Conservation (phyloP, 768 basidiomycete species). For the Russula sp. region DNA sequence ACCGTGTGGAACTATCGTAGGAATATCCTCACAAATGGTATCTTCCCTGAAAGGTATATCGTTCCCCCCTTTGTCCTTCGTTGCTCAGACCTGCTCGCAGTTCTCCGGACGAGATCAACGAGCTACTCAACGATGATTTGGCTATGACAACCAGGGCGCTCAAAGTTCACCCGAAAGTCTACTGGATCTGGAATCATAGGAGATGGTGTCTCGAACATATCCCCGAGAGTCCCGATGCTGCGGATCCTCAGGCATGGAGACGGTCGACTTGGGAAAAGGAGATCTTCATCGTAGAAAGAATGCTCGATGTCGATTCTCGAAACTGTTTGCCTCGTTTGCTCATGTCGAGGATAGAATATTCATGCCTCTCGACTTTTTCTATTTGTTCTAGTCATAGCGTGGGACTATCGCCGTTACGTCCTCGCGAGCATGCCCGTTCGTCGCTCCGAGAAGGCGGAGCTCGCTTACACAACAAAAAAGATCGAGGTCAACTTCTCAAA, state of each 20-base stretch:
- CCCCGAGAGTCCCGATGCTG: conserved; percentile 60
- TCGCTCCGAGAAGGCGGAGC: conserved; percentile 54
- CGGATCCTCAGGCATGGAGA: conserved; percentile 59
- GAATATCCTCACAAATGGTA: conserved; percentile 61
- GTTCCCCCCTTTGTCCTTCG: neutral
- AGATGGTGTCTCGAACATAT: conserved; percentile 90
- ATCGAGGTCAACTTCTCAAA: conserved; percentile 94
- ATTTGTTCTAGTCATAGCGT: conserved; percentile 68
- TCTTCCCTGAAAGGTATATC: conserved; percentile 60
- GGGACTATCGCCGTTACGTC: conserved; percentile 89
- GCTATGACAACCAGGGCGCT: conserved; percentile 74
- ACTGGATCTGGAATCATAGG: conserved; percentile 98
- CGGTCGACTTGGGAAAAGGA: conserved; percentile 79
- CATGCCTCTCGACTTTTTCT: conserved; percentile 3
- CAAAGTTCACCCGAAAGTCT: conserved; percentile 86
- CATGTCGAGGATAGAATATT: neutral
- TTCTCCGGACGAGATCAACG: conserved; percentile 51
- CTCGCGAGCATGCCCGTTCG: conserved; percentile 59
- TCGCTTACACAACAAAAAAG: conserved; percentile 82
- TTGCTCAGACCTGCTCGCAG: conserved; percentile 31
- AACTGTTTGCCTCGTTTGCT: conserved; percentile 63
- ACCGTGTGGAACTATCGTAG: conserved; percentile 95
- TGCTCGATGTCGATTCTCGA: conserved; percentile 84
- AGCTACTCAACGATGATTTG: conserved; percentile 64
- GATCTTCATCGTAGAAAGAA: conserved; percentile 80